Base-by-base conservation (phyloP, 306 rosid genomes). In the Quercus ilex region DNA sequence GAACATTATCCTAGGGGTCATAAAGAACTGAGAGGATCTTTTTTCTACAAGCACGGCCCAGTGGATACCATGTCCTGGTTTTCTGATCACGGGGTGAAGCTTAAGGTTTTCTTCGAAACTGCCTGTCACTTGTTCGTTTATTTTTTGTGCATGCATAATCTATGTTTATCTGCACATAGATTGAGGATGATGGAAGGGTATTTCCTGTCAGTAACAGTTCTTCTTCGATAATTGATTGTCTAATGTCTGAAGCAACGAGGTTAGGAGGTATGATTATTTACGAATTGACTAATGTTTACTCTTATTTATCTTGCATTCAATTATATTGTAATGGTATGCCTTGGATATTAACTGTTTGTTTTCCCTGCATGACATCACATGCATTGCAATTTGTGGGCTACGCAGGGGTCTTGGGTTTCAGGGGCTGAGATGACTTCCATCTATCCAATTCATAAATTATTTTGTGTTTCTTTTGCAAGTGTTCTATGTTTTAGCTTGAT, bases 11-110 rank as follows among this genome's bases (percentile, higher is more conserved):
- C 99, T 1, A 87, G 99, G 79, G 97, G 99, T 69, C 95, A 92
- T 87, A 94, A 86, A 68, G 97, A 94, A 83, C 81, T 94, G 73
- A 94, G 90, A 83, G 99, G 99, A 76, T 78, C 97, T 65, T 94
- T 91, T 83, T 94, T 94, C 81, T 83, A 85, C 76, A 51, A 1
- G 53, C 99, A 94, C 2, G 87, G 93, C 52, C 97, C 97, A 0
- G 78, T 70, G 75, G 97, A 94, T 83, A 94, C 99, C 80, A 94
- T 94, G 97, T 79, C 97, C 73, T 94, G 99, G 97, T 94, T 94
- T 89, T 33, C 91, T 77, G 88, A 92, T 74, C 97, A 88, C 51
- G 97, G 97, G 59, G 97, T 94, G 80, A 92, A 91, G 71, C 86
- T 94, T 76, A 94, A 94, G 99, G 99, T 94, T 77, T 63, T 75